Conservation (phyloP, 768 basidiomycete genomes). For the Tephrocybe sp. region DNA sequence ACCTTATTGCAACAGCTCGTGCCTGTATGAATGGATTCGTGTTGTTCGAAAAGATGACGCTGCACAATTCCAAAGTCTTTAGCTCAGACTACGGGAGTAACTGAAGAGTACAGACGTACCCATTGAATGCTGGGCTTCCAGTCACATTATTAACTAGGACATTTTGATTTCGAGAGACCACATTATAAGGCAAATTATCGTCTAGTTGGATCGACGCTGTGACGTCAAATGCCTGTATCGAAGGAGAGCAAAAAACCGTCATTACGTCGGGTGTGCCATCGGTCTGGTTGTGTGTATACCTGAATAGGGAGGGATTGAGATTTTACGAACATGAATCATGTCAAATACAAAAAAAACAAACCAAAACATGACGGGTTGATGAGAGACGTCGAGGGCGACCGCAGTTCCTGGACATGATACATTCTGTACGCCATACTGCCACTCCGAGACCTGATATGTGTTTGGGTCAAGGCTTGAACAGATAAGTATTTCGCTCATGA, state of each 20-base stretch:
- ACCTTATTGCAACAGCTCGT: conserved; percentile 43
- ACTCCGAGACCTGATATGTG: conserved; percentile 28
- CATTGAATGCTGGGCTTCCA: conserved; percentile 52
- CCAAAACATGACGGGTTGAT: conserved; percentile 69
- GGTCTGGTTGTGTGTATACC: conserved; percentile 37
- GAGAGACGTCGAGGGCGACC: conserved; percentile 26
- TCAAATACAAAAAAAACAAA: too few relatives aligned
- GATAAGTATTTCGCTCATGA: neutral
- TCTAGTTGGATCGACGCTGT: conserved; percentile 40
- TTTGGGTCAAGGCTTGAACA: neutral
- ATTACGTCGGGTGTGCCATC: conserved; percentile 36
- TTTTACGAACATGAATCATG: neutral
- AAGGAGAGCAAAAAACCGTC: conserved; percentile 57
- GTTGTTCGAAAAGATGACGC: conserved; percentile 40
- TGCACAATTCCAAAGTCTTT: conserved; percentile 15
- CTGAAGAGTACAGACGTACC: conserved; percentile 32
- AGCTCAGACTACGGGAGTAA: neutral
- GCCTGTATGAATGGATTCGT: conserved; percentile 46
- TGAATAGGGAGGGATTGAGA: conserved; percentile 9
- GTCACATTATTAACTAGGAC: conserved; percentile 49
- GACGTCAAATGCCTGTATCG: conserved; percentile 42
- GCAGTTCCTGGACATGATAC: conserved; percentile 33
- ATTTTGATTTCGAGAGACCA: conserved; percentile 27
- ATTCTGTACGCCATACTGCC: conserved; percentile 48
- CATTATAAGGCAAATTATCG: conserved; percentile 37